Evolutionary conservation across 2,329 filamentous ascomycete species (phyloP), one percentile per base, ranked within the genome.

Genomic region (Coleophoma cylindrospora): DNA sequence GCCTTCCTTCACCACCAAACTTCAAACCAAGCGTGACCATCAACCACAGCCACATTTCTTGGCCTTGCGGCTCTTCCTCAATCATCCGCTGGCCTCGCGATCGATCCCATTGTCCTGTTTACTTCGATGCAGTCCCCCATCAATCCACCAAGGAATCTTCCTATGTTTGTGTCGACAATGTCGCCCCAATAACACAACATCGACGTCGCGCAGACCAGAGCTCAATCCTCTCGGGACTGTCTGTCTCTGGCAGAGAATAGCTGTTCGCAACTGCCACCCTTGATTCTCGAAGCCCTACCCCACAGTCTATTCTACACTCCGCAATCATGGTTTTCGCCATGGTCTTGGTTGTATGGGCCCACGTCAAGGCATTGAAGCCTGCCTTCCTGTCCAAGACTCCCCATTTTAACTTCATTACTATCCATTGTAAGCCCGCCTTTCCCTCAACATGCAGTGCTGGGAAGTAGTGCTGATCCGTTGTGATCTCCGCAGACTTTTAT

Each of bases 361-460:
- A 76, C 59, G 50, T 80, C 53, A 71, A 69, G 65, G 66, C 71
- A 51, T 61, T 80, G 54, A 80, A 77, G 61, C 80, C 79, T 3
- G 72, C 77, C 14, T 81, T 84, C 54, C 59, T 82, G 27, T 76
- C 77, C 48, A 80, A 76, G 61, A 75, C 79, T 59, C 85, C 83
- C 14, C 81, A 84, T 58, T 86, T 91, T 69, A 91, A 89, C 70
- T 95, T 92, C 66, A 91, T 94, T 53, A 84, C 84, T 1, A 74
- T 83, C 14, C 89, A 95, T 64, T 95, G 86, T 89, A 70, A 68
- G 81, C 74, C 21, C 12, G 7, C 13, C n/a, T 19, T 40, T 27
- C 46, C 33, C 34, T 48, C 43, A 36, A 17, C 22, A 33, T 12
- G 46, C 27, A 32, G 27, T 33, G 33, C 34, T 22, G 12, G 17